Evolutionary conservation across 2,329 filamentous ascomycete species (phyloP).

Genomic region (Teratosphaeria epicoccoides): DNA sequence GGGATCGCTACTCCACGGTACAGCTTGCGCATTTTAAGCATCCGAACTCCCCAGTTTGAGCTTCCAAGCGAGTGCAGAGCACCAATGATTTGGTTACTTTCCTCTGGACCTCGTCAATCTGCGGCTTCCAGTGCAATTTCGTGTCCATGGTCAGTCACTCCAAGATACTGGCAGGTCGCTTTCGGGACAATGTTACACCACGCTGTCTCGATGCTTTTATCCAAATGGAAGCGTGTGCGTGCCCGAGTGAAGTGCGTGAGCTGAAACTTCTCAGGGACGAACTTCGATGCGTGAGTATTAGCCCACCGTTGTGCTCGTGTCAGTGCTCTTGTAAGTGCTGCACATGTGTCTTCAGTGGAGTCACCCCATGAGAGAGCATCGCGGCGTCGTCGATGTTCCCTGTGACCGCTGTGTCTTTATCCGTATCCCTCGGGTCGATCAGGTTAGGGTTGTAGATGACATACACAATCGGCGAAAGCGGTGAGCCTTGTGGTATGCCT

Average conservation of each 20-base stretch:
- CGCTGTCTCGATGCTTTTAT: not conserved
- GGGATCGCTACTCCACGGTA: not conserved
- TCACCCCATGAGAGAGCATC: not conserved
- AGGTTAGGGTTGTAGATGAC: slow-evolving; percentile 26
- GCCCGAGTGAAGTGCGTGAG: slow-evolving; percentile 18
- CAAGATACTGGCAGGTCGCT: not conserved
- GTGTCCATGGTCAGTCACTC: not conserved
- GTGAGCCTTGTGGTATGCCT: slow-evolving; percentile 24
- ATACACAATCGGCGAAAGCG: slow-evolving; percentile 24
- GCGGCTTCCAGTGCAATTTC: not conserved
- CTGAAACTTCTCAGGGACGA: slow-evolving; percentile 22
- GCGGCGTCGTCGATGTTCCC: slow-evolving; percentile 6
- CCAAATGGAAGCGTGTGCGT: not conserved
- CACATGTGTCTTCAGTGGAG: not conserved
- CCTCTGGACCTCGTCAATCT: not conserved
- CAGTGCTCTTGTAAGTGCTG: not conserved
- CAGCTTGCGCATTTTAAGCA: not conserved
- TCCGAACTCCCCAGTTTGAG: not conserved
- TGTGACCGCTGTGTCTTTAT: slow-evolving; percentile 7
- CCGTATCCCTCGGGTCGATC: no score
- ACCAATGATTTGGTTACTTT: no score
- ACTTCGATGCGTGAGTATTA: slow-evolving; percentile 17
- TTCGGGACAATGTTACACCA: not conserved
- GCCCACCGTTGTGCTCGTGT: slow-evolving; percentile 11
- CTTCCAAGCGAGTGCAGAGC: not conserved